Percentiles rank a stretch among this genome's conserved stretches.
Evolutionary conservation across 306 rosid species (phyloP).

Genomic region (Vachellia collinsii): DNA sequence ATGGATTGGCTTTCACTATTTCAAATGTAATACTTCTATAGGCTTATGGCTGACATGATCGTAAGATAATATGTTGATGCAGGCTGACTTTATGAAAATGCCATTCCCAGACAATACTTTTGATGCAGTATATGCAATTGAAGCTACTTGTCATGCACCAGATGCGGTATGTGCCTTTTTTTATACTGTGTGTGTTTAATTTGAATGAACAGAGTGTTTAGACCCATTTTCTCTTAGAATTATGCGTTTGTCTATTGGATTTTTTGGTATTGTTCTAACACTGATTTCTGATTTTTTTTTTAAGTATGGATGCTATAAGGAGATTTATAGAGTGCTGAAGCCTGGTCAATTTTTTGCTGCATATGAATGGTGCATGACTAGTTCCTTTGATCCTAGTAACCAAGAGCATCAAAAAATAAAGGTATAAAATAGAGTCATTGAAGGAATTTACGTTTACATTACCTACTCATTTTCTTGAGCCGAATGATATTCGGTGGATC

Average conservation of each 20-base stretch:
- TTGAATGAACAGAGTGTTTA: too few species aligned
- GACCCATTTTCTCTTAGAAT: too few species aligned
- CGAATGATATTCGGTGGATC: too few species aligned
- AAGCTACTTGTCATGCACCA: slow-evolving; percentile 98
- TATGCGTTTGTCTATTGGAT: too few species aligned
- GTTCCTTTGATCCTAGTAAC: slow-evolving; percentile 76
- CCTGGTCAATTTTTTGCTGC: slow-evolving; percentile 97
- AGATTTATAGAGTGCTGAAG: slow-evolving; percentile 84
- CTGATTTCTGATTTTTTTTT: neutral
- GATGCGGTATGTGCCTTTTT: slow-evolving; percentile 61
- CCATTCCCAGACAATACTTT: slow-evolving; percentile 77
- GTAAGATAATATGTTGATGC: slow-evolving; percentile 36
- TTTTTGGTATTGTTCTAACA: slow-evolving; percentile 15
- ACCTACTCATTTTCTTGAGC: too few species aligned
- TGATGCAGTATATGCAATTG: slow-evolving; percentile 97
- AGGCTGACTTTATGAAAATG: slow-evolving; percentile 98
- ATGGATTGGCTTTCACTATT: neutral
- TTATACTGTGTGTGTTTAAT: too few species aligned
- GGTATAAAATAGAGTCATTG: slow-evolving; percentile 46
- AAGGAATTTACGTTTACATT: neutral
- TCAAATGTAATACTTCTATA: neutral
- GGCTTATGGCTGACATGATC: neutral
- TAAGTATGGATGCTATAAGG: slow-evolving; percentile 91
- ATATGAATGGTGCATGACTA: slow-evolving; percentile 96
- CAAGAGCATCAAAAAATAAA: slow-evolving; percentile 76